A percentile compares a stretch with the other conserved stretches of the same genome.
These are phyloP conservation scores for Wallacemonas sp. DNA, from an alignment of 208 protist genomes.

Conservation along the genomic window DNA sequence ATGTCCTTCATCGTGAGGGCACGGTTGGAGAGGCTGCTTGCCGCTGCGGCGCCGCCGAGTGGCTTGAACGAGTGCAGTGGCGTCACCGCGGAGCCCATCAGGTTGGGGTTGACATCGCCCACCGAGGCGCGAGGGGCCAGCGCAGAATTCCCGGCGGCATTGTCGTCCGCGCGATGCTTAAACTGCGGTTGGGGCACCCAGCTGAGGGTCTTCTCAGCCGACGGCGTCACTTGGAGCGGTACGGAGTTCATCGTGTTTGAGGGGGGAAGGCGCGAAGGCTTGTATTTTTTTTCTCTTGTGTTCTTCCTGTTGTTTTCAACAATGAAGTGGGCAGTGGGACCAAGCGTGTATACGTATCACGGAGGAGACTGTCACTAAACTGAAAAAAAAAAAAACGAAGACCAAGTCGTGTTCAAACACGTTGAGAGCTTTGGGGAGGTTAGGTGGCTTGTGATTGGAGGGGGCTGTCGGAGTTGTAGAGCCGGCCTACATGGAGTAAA, in stretches of 20 bases:
- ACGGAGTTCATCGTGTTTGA: background rate
- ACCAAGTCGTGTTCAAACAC: too few relatives aligned
- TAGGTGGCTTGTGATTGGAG: too few relatives aligned
- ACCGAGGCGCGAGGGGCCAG: background rate
- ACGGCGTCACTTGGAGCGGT: background rate
- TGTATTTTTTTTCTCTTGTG: background rate
- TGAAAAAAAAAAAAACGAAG: too few relatives aligned
- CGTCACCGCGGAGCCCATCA: too few relatives aligned
- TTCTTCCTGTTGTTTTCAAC: background rate
- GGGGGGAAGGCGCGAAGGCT: background rate
- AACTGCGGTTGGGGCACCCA: conserved; percentile 7
- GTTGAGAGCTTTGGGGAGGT: too few relatives aligned
- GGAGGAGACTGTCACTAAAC: too few relatives aligned
- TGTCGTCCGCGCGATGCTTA: background rate
- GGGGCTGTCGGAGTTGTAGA: too few relatives aligned
- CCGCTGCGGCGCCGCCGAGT: background rate
- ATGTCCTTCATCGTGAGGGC: background rate
- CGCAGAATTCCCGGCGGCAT: background rate
- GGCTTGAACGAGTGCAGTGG: too few relatives aligned
- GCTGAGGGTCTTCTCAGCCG: background rate
- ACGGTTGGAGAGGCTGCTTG: background rate
- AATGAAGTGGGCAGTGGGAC: too few relatives aligned
- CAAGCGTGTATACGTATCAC: too few relatives aligned
- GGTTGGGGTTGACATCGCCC: background rate
- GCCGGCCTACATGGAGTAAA: too few relatives aligned